phyloP scores from a whole-genome alignment of 768 basidiomycete genomes.

The Rubroboletus pulcherrimus region DNA sequence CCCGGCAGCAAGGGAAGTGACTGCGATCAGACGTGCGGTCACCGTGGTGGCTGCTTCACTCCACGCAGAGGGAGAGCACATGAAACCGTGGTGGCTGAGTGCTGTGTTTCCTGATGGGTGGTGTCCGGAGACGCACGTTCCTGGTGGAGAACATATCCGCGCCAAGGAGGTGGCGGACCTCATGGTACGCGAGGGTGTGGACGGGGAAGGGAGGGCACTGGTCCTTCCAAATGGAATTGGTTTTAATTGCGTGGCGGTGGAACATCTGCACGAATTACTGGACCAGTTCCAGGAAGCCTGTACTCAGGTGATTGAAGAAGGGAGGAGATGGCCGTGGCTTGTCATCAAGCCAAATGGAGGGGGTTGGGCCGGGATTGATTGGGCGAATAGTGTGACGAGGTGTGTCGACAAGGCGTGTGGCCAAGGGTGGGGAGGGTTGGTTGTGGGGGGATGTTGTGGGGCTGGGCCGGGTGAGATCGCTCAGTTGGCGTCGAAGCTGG shows the following conservation, averaged over 20 bases:
- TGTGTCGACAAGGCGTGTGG: slow-evolving; percentile 21
- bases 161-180: slow-evolving; percentile 43
- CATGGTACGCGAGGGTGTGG: slow-evolving; percentile 31
- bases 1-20: slow-evolving; percentile 61
- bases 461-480: slow-evolving; percentile 51
- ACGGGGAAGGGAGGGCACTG: slow-evolving; percentile 9
- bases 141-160: slow-evolving; percentile 22
- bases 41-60: slow-evolving; percentile 30
- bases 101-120: slow-evolving; percentile 55
- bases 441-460: slow-evolving; percentile 72
- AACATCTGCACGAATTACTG: slow-evolving; percentile 41
- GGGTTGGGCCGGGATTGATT: slow-evolving; percentile 33
- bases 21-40: slow-evolving; percentile 63
- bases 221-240: slow-evolving; percentile 55
- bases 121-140: slow-evolving; percentile 39
- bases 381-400: slow-evolving; percentile 34
- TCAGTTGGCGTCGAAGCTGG: slow-evolving; percentile 4
- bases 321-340: slow-evolving; percentile 41
- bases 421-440: slow-evolving; percentile 44
- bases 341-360: slow-evolving; percentile 75
- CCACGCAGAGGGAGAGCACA: slow-evolving; percentile 13
- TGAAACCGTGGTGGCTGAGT: slow-evolving; percentile 75
- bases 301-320: slow-evolving; percentile 9
- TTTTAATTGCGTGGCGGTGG: slow-evolving; percentile 65
- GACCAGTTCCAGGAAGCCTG: slow-evolving; percentile 32